phyloP scores from a whole-genome alignment of 208 protist species.

The Phytomonas francai region DNA sequence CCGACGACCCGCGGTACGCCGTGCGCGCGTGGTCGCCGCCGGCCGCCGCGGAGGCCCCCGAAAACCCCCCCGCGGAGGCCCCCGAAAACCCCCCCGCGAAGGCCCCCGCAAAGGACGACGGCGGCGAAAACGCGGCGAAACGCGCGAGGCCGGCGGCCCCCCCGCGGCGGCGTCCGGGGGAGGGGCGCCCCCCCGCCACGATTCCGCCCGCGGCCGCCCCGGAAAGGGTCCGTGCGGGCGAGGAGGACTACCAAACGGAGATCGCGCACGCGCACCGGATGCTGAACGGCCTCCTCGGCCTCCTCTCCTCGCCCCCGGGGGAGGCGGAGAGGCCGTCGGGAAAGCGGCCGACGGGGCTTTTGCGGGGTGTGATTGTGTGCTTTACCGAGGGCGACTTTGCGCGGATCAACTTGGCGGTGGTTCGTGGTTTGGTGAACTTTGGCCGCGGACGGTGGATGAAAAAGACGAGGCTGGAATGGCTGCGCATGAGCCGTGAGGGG shows the following conservation, averaged over 20 bases:
- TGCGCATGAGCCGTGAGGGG: no score
- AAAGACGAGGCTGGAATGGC: conserved; percentile 38
- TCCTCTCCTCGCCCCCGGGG: background rate
- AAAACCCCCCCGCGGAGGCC: background rate
- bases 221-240: background rate
- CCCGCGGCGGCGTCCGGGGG: background rate
- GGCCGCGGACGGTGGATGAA: conserved; percentile 53
- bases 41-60: background rate
- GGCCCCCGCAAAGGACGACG: no score
- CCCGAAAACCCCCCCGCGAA: no score
- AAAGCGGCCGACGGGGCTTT: background rate
- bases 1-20: conserved; percentile 14
- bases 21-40: conserved; percentile 14
- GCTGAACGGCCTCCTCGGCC: background rate
- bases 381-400: conserved; percentile 65
- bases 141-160: background rate
- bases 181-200: background rate
- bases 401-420: conserved; percentile 47
- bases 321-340: background rate
- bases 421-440: conserved; percentile 59
- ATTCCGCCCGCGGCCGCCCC: background rate
- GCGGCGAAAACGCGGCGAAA: background rate
- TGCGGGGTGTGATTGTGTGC: conserved; percentile 30
- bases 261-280: background rate
- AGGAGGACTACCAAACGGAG: background rate